Base-by-base conservation (phyloP, 1,284 basidiomycete genomes). In the Coriolopsis trogii region DNA sequence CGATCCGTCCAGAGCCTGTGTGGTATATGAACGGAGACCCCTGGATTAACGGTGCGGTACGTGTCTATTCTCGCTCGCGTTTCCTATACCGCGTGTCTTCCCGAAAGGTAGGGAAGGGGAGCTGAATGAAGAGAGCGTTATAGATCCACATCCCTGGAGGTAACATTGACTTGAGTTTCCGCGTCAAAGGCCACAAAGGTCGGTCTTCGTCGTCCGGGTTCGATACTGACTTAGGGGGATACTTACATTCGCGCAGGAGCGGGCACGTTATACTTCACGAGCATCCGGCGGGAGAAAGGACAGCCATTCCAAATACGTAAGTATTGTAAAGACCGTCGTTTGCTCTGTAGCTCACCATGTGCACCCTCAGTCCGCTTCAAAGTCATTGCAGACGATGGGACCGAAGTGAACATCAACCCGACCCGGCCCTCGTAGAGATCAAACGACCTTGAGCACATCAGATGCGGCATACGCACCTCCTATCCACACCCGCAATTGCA, bases 21-120 rank as follows among this genome's bases (percentile, higher is more conserved):
- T 89, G 87, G 87, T 89, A 82, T 73, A 68, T 90, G 59, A 89
- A 89, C 59, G 87, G 89, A 3, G 83, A 88, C 59, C 88, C 89
- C 3, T 79, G 79, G 70, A 82, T 91, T 37, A 73, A 74, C 42
- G 89, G 89, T 30, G 76, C 79, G 60, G 89, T 89, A 58, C 51
- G 81, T 75, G 6, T 16, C 13, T 30, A 8, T 23, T 3, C 18
- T 23, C 37, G n/a, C 18, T 36, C n/a, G 31, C 21, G 2, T n/a
- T 28, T n/a, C 15, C 20, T 23, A 25, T 12, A 12, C 44, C 21
- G 30, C n/a, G 3, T 3, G 2, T 12, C 38, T n/a, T 15, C 15
- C 5, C 9, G 37, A 7, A 2, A 8, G 21, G 12, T 6, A 6
- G 7, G 12, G 10, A 5, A 7, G 10, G 20, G 23, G 37, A 26